Conservation (phyloP, 306 rosid genomes). For the Lotus japonicus region DNA sequence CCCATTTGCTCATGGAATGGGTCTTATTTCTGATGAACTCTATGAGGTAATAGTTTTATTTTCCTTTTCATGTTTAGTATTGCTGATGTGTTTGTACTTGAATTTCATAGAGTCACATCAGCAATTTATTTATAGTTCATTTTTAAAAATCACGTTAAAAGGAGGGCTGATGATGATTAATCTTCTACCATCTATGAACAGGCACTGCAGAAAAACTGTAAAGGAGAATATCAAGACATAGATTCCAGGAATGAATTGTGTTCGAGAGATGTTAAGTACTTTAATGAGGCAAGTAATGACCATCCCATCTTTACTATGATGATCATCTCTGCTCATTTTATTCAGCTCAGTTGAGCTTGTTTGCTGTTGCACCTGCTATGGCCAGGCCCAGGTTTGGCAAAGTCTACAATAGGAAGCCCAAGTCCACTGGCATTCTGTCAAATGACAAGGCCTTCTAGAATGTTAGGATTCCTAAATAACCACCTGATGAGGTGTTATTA, state of each 20-base stretch:
- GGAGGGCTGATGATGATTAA: not conserved
- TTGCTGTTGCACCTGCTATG: too few relatives aligned
- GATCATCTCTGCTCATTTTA: not conserved
- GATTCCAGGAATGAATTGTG: slow-evolving; percentile 37
- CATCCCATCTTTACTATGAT: not conserved
- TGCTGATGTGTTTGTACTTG: not conserved
- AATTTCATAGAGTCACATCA: not conserved
- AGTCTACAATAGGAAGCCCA: too few relatives aligned
- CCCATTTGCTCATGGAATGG: slow-evolving; percentile 56
- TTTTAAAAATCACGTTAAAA: not conserved
- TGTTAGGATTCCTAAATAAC: too few relatives aligned
- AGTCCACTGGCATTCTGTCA: too few relatives aligned
- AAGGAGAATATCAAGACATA: slow-evolving; percentile 23
- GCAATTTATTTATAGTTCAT: not conserved
- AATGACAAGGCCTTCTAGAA: too few relatives aligned
- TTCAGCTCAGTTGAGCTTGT: not conserved
- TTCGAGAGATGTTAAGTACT: slow-evolving; percentile 18
- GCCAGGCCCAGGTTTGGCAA: too few relatives aligned
- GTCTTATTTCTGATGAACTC: slow-evolving; percentile 59
- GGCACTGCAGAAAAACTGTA: slow-evolving; percentile 46
- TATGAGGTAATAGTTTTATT: slow-evolving; percentile 26
- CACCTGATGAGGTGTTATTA: too few relatives aligned
- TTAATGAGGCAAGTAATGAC: slow-evolving; percentile 15
- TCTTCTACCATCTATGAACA: slow-evolving; percentile 4
- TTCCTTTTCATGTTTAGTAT: not conserved